These are phyloP conservation scores for Fagopyrum tataricum DNA, from an alignment of 148 eudicot genomes.

Conservation along the genomic window DNA sequence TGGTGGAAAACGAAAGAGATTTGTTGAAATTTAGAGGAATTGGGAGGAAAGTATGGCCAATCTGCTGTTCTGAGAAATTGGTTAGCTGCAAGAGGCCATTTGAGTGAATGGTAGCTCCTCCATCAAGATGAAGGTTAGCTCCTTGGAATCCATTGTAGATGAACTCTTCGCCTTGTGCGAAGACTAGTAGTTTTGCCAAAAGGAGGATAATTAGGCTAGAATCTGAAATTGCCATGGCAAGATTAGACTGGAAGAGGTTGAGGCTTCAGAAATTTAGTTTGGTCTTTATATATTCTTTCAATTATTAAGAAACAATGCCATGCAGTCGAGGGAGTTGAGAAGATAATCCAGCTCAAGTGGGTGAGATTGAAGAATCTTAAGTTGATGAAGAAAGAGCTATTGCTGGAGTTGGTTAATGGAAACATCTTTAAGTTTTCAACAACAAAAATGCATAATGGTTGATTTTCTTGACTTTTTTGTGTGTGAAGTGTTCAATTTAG, in stretches of 20 bases:
- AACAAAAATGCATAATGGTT: not conserved
- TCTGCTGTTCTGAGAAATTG: not conserved
- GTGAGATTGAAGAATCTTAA: not conserved
- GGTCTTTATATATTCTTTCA: not conserved
- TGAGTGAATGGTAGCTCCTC: not conserved
- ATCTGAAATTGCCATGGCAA: no score
- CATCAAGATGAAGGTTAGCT: not conserved
- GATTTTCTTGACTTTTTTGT: no score
- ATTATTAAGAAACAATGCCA: not conserved
- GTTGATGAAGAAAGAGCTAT: not conserved
- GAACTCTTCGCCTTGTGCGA: not conserved
- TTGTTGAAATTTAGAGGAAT: not conserved
- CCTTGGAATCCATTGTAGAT: not conserved
- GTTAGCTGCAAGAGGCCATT: conserved; percentile 8
- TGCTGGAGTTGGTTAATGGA: not conserved
- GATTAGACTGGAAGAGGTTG: not conserved
- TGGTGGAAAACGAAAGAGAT: not conserved
- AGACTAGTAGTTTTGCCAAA: not conserved
- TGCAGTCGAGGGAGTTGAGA: not conserved
- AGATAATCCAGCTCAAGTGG: not conserved
- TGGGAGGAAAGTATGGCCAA: not conserved
- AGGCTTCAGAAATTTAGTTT: not conserved
- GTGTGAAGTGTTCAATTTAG: no score
- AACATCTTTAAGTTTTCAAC: not conserved
- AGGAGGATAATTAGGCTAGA: not conserved